These are phyloP conservation scores for Lentinus tigrinus DNA, from an alignment of 768 basidiomycete species.

Conservation along the genomic window DNA sequence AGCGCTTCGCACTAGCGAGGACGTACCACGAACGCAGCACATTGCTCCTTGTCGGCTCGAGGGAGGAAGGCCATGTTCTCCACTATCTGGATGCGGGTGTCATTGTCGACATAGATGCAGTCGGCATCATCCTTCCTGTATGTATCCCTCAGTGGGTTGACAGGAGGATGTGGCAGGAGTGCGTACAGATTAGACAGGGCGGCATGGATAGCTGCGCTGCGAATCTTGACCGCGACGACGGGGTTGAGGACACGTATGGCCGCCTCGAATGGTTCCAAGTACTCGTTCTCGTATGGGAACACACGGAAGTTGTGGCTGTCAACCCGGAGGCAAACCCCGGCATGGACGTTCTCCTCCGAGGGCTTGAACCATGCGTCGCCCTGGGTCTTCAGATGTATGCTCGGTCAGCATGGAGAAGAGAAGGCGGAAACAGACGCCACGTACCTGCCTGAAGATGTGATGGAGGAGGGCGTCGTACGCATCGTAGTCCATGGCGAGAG, in stretches of 20 bases:
- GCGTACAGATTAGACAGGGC: slow-evolving; percentile 69
- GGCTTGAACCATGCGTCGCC: slow-evolving; percentile 87
- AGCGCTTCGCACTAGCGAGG: neutral
- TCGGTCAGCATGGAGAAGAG: slow-evolving; percentile 11
- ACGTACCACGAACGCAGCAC: slow-evolving; percentile 81
- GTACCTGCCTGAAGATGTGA: slow-evolving; percentile 72
- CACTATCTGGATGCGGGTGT: slow-evolving; percentile 86
- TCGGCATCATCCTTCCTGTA: slow-evolving; percentile 55
- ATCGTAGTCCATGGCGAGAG: slow-evolving; percentile 66
- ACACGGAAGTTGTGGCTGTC: slow-evolving; percentile 70
- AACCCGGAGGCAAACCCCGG: slow-evolving; percentile 75
- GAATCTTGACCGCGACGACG: slow-evolving; percentile 79
- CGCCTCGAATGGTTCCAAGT: slow-evolving; percentile 77
- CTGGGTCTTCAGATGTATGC: slow-evolving; percentile 51
- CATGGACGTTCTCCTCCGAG: slow-evolving; percentile 76
- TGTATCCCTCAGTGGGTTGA: neutral
- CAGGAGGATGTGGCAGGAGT: neutral
- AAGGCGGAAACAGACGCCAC: neutral
- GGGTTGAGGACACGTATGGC: slow-evolving; percentile 77
- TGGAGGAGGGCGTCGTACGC: slow-evolving; percentile 78
- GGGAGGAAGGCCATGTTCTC: slow-evolving; percentile 67
- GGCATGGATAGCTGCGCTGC: slow-evolving; percentile 79
- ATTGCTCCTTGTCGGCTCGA: slow-evolving; percentile 87
- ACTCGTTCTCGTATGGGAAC: slow-evolving; percentile 85
- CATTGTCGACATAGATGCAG: slow-evolving; percentile 68